Conservation (phyloP, 768 basidiomycete genomes). For the Amanita pseudoporphyria region DNA sequence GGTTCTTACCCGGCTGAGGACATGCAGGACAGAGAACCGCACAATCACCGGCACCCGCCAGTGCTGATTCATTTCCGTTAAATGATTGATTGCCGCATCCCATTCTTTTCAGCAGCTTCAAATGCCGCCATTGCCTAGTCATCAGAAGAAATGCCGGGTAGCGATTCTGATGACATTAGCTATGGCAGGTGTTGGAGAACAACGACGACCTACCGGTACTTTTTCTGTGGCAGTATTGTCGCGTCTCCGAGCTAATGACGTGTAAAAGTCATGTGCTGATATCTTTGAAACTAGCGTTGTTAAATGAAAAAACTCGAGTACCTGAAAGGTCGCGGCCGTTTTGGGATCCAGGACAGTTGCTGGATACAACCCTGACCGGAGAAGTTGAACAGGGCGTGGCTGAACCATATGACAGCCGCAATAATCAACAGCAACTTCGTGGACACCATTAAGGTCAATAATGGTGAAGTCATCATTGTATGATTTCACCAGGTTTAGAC, state of each 20-base stretch:
- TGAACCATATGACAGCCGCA: not conserved
- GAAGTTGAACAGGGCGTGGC: not conserved
- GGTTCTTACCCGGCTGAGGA: constrained; percentile 17
- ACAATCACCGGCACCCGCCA: constrained; percentile 13
- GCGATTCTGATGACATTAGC: constrained; percentile 1
- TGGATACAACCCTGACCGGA: not conserved
- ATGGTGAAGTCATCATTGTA: constrained; percentile 1
- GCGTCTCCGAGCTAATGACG: not conserved
- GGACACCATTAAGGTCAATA: not conserved
- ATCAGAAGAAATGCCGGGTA: constrained; percentile 13
- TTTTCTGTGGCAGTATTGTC: not conserved
- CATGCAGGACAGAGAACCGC: constrained; percentile 16
- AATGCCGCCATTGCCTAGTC: constrained; percentile 12
- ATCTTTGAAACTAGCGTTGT: not conserved
- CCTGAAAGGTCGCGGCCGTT: not conserved
- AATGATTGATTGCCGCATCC: constrained; percentile 13
- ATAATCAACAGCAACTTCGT: not conserved
- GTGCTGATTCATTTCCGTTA: constrained; percentile 7
- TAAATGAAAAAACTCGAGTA: not conserved
- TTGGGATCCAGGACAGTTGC: not conserved
- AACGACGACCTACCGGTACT: constrained; percentile 3
- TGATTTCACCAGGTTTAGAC: not conserved
- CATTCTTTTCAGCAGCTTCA: constrained; percentile 12
- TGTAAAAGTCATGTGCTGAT: not conserved
- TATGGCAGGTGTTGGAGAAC: no score